Conservation (phyloP, 768 basidiomycete genomes). For the Russula abietina region DNA sequence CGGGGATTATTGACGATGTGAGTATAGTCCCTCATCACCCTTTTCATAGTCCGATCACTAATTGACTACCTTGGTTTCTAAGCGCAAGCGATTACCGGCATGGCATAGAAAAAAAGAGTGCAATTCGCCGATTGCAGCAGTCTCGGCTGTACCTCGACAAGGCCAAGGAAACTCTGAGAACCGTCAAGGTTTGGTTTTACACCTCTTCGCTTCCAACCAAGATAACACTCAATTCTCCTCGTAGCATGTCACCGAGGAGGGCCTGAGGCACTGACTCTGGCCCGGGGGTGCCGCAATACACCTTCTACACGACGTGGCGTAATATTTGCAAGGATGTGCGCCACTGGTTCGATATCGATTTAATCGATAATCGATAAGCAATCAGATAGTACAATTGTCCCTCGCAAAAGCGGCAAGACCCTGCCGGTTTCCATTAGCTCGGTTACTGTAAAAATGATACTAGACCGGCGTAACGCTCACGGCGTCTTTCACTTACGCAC, state of each 20-base stretch:
- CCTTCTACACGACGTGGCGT: too few relatives aligned
- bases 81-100: not conserved
- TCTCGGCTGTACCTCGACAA: conserved; percentile 9
- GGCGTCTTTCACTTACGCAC: not conserved
- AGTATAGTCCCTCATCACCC: not conserved
- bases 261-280: not conserved
- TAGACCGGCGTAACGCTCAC: not conserved
- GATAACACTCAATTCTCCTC: not conserved
- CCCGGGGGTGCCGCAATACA: not conserved
- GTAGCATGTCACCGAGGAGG: conserved; percentile 1
- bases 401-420: not conserved
- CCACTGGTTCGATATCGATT: too few relatives aligned
- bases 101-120: not conserved
- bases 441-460: not conserved
- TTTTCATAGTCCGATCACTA: not conserved
- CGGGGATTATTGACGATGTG: conserved; percentile 1
- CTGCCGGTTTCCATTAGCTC: not conserved
- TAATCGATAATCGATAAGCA: not conserved
- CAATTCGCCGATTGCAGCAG: not conserved
- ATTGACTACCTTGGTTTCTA: not conserved
- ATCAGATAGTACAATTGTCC: not conserved
- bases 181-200: not conserved
- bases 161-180: not conserved
- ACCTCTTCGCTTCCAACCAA: not conserved
- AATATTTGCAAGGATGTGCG: too few relatives aligned